A percentile compares a stretch with the other conserved stretches of the same genome.
These are phyloP conservation scores for Ophiostoma sp. DNA, from an alignment of 2,329 filamentous ascomycete genomes.

Conservation along the genomic window DNA sequence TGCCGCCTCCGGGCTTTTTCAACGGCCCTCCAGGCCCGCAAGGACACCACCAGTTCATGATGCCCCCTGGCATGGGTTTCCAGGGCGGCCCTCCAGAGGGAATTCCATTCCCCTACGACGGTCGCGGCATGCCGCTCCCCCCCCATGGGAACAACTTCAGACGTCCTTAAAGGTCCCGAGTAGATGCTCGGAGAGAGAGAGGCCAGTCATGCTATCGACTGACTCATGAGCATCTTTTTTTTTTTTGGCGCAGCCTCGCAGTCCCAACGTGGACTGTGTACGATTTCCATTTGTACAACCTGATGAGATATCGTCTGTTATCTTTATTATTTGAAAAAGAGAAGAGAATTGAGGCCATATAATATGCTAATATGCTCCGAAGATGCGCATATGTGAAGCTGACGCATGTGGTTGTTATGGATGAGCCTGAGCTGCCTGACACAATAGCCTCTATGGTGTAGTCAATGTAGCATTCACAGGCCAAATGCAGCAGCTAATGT, in stretches of 20 bases:
- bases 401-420: neutral
- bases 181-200: neutral
- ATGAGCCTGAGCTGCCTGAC: too few relatives aligned
- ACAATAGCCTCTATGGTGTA: too few relatives aligned
- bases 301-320: neutral
- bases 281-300: neutral
- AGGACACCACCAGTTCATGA: slow-evolving; percentile 45
- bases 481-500: too few relatives aligned
- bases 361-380: neutral
- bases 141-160: slow-evolving; percentile 22
- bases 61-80: slow-evolving; percentile 51
- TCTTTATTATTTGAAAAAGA: neutral
- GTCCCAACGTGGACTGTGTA: neutral
- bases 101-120: slow-evolving; percentile 48
- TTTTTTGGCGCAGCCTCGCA: neutral
- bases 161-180: neutral
- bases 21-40: slow-evolving; percentile 31
- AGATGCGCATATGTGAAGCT: neutral
- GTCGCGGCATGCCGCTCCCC: slow-evolving; percentile 32
- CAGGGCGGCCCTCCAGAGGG: slow-evolving; percentile 51
- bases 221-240: neutral
- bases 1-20: slow-evolving; percentile 55
- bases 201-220: neutral
- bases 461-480: too few relatives aligned
- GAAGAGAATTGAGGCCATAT: neutral